Conservation (phyloP, 768 basidiomycete genomes). For the Suillus paluster region DNA sequence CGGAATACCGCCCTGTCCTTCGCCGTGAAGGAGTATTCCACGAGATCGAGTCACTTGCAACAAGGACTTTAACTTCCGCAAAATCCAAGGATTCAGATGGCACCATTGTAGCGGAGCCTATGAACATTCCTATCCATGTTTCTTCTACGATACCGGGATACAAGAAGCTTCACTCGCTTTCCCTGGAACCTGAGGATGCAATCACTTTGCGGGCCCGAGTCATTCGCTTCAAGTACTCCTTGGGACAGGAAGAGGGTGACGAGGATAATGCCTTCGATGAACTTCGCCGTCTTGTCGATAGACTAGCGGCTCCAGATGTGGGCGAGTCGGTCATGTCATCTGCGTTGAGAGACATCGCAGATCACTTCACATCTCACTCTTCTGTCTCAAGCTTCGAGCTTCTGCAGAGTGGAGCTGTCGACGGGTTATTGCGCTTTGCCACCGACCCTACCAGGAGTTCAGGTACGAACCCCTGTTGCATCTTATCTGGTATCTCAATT, state of each 20-base stretch:
- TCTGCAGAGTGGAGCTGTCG: slow-evolving; percentile 91
- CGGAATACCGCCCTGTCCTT: slow-evolving; percentile 87
- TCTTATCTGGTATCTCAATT: slow-evolving; percentile 12
- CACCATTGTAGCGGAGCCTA: slow-evolving; percentile 41
- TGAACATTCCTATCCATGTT: slow-evolving; percentile 34
- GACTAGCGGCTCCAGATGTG: slow-evolving; percentile 56
- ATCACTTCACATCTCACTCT: slow-evolving; percentile 74
- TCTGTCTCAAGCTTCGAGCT: slow-evolving; percentile 96
- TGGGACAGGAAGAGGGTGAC: slow-evolving; percentile 56
- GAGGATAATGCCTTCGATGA: slow-evolving; percentile 66
- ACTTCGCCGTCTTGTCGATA: slow-evolving; percentile 66
- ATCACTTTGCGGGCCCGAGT: slow-evolving; percentile 92
- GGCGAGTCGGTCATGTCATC: slow-evolving; percentile 67
- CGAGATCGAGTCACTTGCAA: slow-evolving; percentile 83
- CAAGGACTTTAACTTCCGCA: slow-evolving; percentile 57
- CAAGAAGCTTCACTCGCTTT: slow-evolving; percentile 70
- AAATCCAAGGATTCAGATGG: slow-evolving; percentile 52
- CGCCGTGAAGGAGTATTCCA: slow-evolving; percentile 95
- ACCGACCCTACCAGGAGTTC: slow-evolving; percentile 62
- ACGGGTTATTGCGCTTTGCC: slow-evolving; percentile 81
- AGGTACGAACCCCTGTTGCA: slow-evolving; percentile 16
- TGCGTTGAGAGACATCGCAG: slow-evolving; percentile 75
- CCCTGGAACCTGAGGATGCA: slow-evolving; percentile 85
- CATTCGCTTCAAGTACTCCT: slow-evolving; percentile 81
- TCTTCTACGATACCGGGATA: slow-evolving; percentile 59